Evolutionary conservation across 2,329 filamentous ascomycete species (phyloP).

Genomic region (Nannizziopsis barbatae): DNA sequence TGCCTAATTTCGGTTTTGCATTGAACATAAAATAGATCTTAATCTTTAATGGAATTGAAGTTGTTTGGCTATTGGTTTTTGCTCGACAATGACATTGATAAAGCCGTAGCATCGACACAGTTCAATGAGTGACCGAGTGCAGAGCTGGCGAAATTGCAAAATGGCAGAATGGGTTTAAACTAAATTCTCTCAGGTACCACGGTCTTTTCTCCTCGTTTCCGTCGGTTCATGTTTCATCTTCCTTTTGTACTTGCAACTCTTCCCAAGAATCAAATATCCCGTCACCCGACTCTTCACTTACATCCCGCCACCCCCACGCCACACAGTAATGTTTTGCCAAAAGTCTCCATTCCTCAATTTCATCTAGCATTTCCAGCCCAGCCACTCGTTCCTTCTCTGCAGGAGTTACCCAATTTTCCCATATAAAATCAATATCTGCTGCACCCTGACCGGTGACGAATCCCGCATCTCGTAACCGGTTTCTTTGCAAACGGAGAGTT

Average conservation of each 20-base stretch:
- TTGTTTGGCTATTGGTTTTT: too few relatives aligned
- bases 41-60: too few relatives aligned
- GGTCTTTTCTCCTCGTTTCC: too few relatives aligned
- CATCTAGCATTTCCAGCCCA: constrained; percentile 74
- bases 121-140: too few relatives aligned
- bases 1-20: too few relatives aligned
- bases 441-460: constrained; percentile 49
- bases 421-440: constrained; percentile 57
- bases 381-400: constrained; percentile 72
- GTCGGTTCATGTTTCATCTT: background rate
- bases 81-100: too few relatives aligned
- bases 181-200: too few relatives aligned
- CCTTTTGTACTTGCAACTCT: constrained; percentile 23
- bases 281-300: constrained; percentile 27
- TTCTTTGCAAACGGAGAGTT: constrained; percentile 55
- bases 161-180: too few relatives aligned
- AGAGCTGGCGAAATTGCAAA: too few relatives aligned
- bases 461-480: constrained; percentile 54
- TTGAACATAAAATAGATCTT: too few relatives aligned
- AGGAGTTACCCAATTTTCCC: constrained; percentile 59
- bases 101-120: too few relatives aligned
- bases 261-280: constrained; percentile 30
- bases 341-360: constrained; percentile 87
- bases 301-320: constrained; percentile 69
- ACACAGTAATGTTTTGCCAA: constrained; percentile 82